These are phyloP conservation scores for Leccinum boreale DNA, from an alignment of 768 basidiomycete genomes.

Conservation along the genomic window DNA sequence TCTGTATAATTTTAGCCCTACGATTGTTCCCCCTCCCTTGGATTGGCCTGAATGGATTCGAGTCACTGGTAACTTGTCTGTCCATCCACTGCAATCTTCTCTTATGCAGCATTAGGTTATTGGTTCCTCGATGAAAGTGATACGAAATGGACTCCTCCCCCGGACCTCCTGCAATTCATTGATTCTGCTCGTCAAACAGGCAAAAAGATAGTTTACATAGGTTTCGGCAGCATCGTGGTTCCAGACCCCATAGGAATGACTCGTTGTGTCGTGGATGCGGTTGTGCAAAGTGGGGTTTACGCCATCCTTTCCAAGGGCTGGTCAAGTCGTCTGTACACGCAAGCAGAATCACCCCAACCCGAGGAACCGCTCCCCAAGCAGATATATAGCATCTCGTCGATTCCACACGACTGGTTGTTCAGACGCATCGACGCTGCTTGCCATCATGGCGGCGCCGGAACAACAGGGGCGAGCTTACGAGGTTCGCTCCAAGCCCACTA, in stretches of 20 bases:
- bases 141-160: conserved; percentile 89
- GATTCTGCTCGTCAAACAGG: conserved; percentile 65
- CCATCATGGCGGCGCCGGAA: conserved; percentile 97
- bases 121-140: conserved; percentile 97
- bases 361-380: conserved; percentile 73
- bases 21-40: conserved; percentile 85
- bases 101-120: conserved; percentile 57
- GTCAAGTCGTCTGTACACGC: conserved; percentile 84
- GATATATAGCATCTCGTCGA: conserved; percentile 80
- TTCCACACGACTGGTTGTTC: conserved; percentile 98
- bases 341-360: conserved; percentile 55
- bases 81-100: neutral
- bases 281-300: conserved; percentile 80
- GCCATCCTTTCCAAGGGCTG: conserved; percentile 97
- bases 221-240: conserved; percentile 96
- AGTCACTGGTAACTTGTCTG: conserved; percentile 61
- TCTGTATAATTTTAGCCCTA: conserved; percentile 94
- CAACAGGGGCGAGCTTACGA: conserved; percentile 90
- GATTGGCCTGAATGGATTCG: conserved; percentile 99
- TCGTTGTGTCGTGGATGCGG: conserved; percentile 83
- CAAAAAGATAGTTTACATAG: conserved; percentile 96
- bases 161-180: conserved; percentile 79
- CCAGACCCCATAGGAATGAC: conserved; percentile 94
- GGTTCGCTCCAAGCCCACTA: conserved; percentile 44
- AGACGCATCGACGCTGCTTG: conserved; percentile 92